Evolutionary conservation across 2,329 filamentous ascomycete species (phyloP), one percentile per base, ranked within the genome.

Genomic region (Stachybotrys elegans): DNA sequence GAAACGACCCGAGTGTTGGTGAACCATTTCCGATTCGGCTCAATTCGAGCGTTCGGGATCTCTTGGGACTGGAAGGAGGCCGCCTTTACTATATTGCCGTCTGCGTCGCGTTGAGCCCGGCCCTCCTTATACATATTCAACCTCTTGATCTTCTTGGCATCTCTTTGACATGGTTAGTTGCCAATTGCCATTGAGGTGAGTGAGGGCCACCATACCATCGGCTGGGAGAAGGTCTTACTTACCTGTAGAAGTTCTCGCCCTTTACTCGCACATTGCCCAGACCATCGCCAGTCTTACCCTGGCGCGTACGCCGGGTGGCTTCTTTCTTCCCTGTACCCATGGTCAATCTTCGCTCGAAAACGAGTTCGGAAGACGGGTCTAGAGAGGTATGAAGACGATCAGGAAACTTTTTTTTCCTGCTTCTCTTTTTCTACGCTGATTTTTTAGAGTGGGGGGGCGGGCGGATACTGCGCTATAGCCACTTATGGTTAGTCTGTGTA

Each of bases 11-110:
- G 76, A 25, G 92, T 95, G 67, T 96, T 96, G 58, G 85, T 88
- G 70, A 98, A 98, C 93, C 93, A 98, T 70, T 94, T 94, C 59
- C 93, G 79, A 70, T 97, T 94, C 40, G 93, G 93, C 72, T 97
- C 92, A 60, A 97, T 87, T 53, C 91, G 81, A 54, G 92, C 93
- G 47, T 78, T 81, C 38, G 92, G 91, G 19, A 84, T 70, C 27
- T 95, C 90, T 59, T 82, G 77, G 48, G 85, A 90, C 70, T 97
- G 91, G 68, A 82, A 95, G 14, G 81, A 77, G 40, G 90, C 90
- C 51, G 89, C 83, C 68, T 93, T 84, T 44, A 84, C 86, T 62
- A 98, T 86, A 57, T 92, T 83, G 58, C 93, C 93, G 12, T 78
- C 71, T 40, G 87, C 83, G 61, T 97, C 94, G 52, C 88, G 81